Evolutionary conservation across 495 filamentous ascomycete species (phyloP), one percentile per base, ranked within the genome.

Genomic region (Daldinia grandis): DNA sequence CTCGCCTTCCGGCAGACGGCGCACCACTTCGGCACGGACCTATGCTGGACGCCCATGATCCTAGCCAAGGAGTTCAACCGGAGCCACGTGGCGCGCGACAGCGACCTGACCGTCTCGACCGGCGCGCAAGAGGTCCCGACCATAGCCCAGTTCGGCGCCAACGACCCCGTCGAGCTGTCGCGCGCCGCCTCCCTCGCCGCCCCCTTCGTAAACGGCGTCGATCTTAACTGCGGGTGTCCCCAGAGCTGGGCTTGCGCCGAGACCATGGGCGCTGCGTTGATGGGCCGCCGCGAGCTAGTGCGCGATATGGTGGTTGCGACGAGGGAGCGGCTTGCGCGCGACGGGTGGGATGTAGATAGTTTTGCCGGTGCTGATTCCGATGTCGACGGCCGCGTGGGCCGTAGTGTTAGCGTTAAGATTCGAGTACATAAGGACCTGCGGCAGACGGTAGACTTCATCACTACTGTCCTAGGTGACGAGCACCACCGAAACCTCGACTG

Each of bases 41-140:
- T 91, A 19, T 85, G 85, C 66, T 91, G 89, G 82, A 91, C 89
- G 6, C 89, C 89, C 40, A 91, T 91, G 89, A 87, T 91, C 68
- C 79, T 91, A 31, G 88, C 89, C 47, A 91, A 91, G 72, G 89
- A 91, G 77, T 91, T 91, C 74, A 88, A 89, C 73, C 81, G 89
- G 25, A 87, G 79, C 69, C 64, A 72, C 6, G 75, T 84, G 55
- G 89, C 89, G 38, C 81, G 89, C 61, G 85, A 89, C 66, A 86
- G 84, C 74, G 89, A 87, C 82, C 69, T 82, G 14, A 69, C 80
- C 71, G 40, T 72, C 37, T 62, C 62, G 10, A 33, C 62, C 28
- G 24, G 60, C 33, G 53, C 21, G 27, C 28, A 24, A 75, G 80
- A 82, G 56, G 76, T 84, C 7, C 87, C 87, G 14, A 87, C 88